Base-by-base conservation (phyloP, 2,329 filamentous ascomycete species). In the Stachybotrys elegans region DNA sequence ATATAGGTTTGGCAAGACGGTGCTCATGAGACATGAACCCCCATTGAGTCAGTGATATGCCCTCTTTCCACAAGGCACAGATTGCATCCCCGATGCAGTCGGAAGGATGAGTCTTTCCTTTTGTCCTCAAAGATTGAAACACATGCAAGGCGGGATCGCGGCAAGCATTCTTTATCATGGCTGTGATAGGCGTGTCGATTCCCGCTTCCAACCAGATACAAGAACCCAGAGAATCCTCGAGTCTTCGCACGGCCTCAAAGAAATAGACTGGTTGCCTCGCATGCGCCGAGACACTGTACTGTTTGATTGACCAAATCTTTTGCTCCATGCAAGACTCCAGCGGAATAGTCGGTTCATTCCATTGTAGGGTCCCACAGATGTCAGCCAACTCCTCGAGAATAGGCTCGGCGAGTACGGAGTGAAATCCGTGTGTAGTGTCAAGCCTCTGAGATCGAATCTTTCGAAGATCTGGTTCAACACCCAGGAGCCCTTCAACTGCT, bases 381-480 rank as follows among this genome's bases (percentile, higher is more conserved):
- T 25, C 35, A 4, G 55, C 42, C 4, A 65, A 22, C 2, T 50
- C 20, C 14, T 53, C 51, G 2, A 70, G 52, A 1, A 46, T 31
- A 1, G 37, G 19, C 0, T 73, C 68, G 0, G 68, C 65, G 0
- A 75, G 54, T 0, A 43, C 40, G 0, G 65, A 75, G 48, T 76
- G 72, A 51, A 73, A 76, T 0, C 67, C 71, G 43, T 75, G 63
- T 1, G 70, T 68, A 1, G 71, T 67, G 13, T 66, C 59, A 0
- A 76, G 61, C 5, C 52, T 51, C 50, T 70, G 72, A 19, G 3
- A 38, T 22, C 35, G 35, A 21, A 38, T 22, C 17, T 38, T 22
- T n/a, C 17, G 38, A 29, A 40, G 13, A 7, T 20, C 11, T 11
- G 17, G 5, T 9, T 38, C 35, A 14, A 20, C 19, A 6, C 14